Percentiles rank a stretch among this genome's conserved stretches.
phyloP scores from a whole-genome alignment of 225 moss, liverwort and hornwort genomes.

The Polytrichum commune region DNA sequence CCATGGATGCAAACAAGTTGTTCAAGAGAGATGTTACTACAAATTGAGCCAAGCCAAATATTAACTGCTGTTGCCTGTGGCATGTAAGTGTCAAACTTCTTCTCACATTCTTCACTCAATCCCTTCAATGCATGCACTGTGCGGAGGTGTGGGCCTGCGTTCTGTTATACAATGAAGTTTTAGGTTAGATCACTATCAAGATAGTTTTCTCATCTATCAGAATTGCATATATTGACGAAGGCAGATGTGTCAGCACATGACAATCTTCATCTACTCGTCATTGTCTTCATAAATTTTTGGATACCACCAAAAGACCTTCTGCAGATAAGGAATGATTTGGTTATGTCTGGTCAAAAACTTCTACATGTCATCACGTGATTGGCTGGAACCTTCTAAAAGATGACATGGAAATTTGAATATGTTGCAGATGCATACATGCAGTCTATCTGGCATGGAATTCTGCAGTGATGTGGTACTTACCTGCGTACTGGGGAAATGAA shows the following conservation, averaged over 20 bases:
- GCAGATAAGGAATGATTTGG: too few species aligned
- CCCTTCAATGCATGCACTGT: background rate
- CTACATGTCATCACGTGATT: too few species aligned
- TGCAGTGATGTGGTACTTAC: constrained; percentile 49
- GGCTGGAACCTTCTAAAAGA: background rate
- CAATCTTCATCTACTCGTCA: too few species aligned
- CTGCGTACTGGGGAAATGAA: constrained; percentile 41
- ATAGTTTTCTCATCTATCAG: too few species aligned
- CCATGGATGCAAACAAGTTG: constrained; percentile 98
- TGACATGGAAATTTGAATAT: background rate
- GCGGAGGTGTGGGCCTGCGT: background rate
- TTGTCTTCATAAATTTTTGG: too few species aligned
- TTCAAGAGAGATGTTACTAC: constrained; percentile 58
- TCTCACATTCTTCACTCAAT: background rate
- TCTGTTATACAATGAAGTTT: too few species aligned
- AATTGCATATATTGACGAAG: background rate
- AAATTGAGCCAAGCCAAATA: constrained; percentile 59
- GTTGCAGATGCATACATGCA: constrained; percentile 61
- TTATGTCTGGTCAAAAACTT: too few species aligned
- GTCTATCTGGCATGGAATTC: constrained; percentile 56
- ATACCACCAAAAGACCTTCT: too few species aligned
- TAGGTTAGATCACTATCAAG: too few species aligned
- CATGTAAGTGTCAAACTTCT: constrained; percentile 46
- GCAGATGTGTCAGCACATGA: background rate
- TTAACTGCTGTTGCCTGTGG: constrained; percentile 50